Base-by-base conservation (phyloP, 352 stramenopile species). In the Pythium brachiatum region DNA sequence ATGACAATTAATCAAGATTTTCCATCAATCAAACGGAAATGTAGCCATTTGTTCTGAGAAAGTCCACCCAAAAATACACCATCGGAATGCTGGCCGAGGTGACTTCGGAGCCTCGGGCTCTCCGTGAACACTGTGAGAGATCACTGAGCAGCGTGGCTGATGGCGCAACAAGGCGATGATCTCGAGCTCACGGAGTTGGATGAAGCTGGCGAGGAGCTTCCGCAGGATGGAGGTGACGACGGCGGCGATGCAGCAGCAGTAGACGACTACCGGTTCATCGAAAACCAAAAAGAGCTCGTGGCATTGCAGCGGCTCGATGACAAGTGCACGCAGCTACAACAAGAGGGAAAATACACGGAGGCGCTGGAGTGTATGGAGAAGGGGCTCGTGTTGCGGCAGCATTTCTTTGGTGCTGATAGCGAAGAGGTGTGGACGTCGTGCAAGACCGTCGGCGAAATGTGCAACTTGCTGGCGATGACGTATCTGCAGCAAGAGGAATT, bases 391-490 rank as follows among this genome's bases (percentile, higher is more conserved):
- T 66, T 98, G 51, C 74, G 93, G 9, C 92, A 98, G 75, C 91
- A 97, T 58, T 97, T 98, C 65, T 98, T 97, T 50, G 93, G 93
- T 7, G 79, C 82, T 21, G 90, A 96, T 25, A 97, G 89, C 31
- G 79, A 97, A 29, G 85, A 98, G 60, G 91, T 98, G 2, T 92
- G 86, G 78, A 62, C 66, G 6, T 90, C 87, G 4, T 98, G 94
- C 74, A 93, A 92, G 67, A 97, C 89, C 0, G 86, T 98, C 7
- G 92, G 90, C n/a, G 92, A 98, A 65, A 97, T 98, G 86, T 98
- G 90, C 76, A 98, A 98, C 71, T 68, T 98, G 21, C 76, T 98
- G 20, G 92, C 94, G 8, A 98, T 98, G 94, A 97, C 86, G n/a
- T 98, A 97, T 57, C 64, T 98, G 27, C 94, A 98, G 69, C 90